Conservation (phyloP, 805 yeast species). For the Candida taoyuanica region DNA sequence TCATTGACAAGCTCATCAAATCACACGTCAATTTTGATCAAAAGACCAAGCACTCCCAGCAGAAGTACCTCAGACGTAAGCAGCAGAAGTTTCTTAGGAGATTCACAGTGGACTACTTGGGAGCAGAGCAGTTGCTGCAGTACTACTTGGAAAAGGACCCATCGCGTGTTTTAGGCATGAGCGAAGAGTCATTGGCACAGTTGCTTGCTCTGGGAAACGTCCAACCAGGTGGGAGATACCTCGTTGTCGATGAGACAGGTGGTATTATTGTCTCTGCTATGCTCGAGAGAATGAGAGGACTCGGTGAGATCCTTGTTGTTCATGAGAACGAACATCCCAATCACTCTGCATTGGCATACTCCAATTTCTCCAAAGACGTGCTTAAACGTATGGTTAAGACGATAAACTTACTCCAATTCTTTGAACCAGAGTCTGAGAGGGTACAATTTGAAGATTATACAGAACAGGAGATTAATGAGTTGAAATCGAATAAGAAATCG, state of each 20-base stretch:
- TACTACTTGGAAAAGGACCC: conserved; percentile 70
- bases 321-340: conserved; percentile 96
- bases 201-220: conserved; percentile 76
- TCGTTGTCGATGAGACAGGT: conserved; percentile 91
- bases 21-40: conserved; percentile 84
- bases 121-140: conserved; percentile 65
- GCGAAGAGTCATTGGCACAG: conserved; percentile 79
- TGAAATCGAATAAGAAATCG: conserved; percentile 56
- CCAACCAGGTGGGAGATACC: conserved; percentile 83
- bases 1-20: conserved; percentile 76
- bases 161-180: conserved; percentile 67
- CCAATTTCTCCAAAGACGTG: conserved; percentile 55
- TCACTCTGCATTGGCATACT: conserved; percentile 59
- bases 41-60: conserved; percentile 87
- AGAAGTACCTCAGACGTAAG: conserved; percentile 85
- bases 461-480: conserved; percentile 46
- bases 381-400: conserved; percentile 56
- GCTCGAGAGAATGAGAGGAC: conserved; percentile 80
- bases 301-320: conserved; percentile 63
- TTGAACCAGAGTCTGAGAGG: conserved; percentile 63
- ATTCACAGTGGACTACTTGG: conserved; percentile 76
- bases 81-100: conserved; percentile 85
- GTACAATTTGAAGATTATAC: conserved; percentile 43
- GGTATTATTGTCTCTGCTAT: conserved; percentile 83
- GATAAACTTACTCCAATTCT: conserved; percentile 72